A percentile compares a stretch with the other conserved stretches of the same genome.
phyloP scores from a whole-genome alignment of 768 basidiomycete species.

The Cytidiella melzeri region DNA sequence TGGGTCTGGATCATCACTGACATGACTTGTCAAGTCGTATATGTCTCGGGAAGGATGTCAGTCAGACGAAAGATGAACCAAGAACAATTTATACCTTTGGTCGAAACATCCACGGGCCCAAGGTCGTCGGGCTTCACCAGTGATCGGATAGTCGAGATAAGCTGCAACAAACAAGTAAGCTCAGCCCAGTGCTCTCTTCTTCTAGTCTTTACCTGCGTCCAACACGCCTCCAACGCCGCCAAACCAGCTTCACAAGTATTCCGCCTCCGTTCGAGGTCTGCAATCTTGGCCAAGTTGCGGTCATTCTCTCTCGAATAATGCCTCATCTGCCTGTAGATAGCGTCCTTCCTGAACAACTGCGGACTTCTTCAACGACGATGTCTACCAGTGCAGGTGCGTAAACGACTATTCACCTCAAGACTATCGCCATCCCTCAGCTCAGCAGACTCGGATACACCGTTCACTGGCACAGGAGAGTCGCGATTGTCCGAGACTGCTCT shows the following conservation, averaged over 20 bases:
- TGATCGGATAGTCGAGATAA: conserved; percentile 24
- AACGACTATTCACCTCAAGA: conserved; percentile 19
- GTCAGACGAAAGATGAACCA: too few relatives aligned
- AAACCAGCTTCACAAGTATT: conserved; percentile 24
- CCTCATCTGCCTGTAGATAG: conserved; percentile 27
- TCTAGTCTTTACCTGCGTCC: conserved; percentile 20
- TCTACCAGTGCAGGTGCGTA: background rate
- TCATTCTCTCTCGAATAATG: conserved; percentile 28
- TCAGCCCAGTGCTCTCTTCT: background rate
- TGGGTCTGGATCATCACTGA: conserved; percentile 18
- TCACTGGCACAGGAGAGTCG: conserved; percentile 20
- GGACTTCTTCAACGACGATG: background rate
- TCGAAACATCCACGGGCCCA: conserved; percentile 16
- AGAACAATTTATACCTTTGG: conserved; percentile 22
- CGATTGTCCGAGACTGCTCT: conserved; percentile 20
- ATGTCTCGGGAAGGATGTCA: conserved; percentile 14
- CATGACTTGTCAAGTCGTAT: conserved; percentile 18
- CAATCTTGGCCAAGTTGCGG: conserved; percentile 20
- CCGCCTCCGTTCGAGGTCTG: conserved; percentile 23
- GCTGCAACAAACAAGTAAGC: conserved; percentile 11
- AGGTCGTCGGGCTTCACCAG: conserved; percentile 23
- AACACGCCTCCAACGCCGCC: conserved; percentile 26
- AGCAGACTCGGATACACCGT: conserved; percentile 21
- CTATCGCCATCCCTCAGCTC: conserved; percentile 25
- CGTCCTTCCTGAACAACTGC: conserved; percentile 26